Conservation (phyloP, 495 filamentous ascomycete genomes). For the Jackrogersella minutella region DNA sequence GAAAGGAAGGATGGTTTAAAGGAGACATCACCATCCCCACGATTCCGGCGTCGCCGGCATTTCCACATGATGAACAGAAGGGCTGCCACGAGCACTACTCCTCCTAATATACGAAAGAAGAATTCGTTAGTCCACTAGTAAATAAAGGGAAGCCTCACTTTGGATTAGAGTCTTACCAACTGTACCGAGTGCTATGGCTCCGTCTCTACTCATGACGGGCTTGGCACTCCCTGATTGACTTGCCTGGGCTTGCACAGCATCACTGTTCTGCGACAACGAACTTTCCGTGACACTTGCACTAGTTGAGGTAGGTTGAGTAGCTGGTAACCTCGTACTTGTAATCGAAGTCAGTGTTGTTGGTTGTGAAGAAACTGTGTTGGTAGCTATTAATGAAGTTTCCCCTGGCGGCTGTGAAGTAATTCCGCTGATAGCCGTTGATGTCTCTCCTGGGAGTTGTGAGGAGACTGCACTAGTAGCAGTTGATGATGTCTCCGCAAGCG, state of each 20-base stretch:
- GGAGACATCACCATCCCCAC: background rate
- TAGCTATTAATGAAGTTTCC: background rate
- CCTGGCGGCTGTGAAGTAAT: background rate
- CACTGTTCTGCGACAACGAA: background rate
- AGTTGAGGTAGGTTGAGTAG: background rate
- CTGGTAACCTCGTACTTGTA: background rate
- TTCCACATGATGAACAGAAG: constrained; percentile 24
- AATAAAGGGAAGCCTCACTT: background rate
- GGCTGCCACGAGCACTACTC: constrained; percentile 14
- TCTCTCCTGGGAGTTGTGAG: too few species aligned
- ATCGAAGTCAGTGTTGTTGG: constrained; percentile 2
- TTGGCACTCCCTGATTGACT: background rate
- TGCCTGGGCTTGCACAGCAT: constrained; percentile 16
- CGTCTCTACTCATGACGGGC: constrained; percentile 19
- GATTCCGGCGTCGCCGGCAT: constrained; percentile 17
- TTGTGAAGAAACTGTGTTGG: background rate
- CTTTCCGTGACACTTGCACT: background rate
- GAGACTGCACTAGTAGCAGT: too few species aligned
- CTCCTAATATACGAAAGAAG: constrained; percentile 4
- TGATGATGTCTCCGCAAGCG: background rate
- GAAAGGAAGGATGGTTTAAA: background rate
- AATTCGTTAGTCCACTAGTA: constrained; percentile 2
- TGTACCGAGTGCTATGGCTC: constrained; percentile 30
- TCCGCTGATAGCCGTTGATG: too few species aligned
- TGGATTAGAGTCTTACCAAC: constrained; percentile 25